phyloP scores from a whole-genome alignment of 345 rosid genomes.

The Brassica cretica region DNA sequence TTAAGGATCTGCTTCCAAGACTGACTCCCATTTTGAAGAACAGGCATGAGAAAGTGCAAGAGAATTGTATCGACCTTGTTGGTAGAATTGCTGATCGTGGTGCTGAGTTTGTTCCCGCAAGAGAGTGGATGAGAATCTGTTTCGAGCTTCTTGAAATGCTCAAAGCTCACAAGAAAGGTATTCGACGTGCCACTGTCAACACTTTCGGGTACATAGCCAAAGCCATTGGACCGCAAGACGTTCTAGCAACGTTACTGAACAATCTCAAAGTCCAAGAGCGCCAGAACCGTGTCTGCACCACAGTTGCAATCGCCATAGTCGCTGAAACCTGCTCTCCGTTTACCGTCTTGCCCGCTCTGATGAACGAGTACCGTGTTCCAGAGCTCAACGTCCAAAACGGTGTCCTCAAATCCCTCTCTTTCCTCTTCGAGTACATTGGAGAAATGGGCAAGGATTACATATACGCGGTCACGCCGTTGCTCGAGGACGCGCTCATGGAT shows the following conservation, averaged over 20 bases:
- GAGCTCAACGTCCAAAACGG: conserved; percentile 99
- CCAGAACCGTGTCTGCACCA: conserved; percentile 99
- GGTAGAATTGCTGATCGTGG: conserved; percentile 99
- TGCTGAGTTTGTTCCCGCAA: conserved; percentile 99
- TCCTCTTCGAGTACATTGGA: conserved; percentile 94
- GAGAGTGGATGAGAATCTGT: conserved; percentile 99
- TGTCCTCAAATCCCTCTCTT: conserved; percentile 92
- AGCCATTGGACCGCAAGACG: conserved; percentile 99
- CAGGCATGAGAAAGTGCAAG: conserved; percentile 99
- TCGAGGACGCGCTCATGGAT: conserved; percentile 98
- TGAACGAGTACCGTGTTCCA: conserved; percentile 98
- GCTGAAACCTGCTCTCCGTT: conserved; percentile 99
- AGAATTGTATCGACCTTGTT: conserved; percentile 96
- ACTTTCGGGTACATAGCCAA: conserved; percentile 98
- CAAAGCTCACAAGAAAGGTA: conserved; percentile 99
- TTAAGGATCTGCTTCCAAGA: conserved; percentile 97
- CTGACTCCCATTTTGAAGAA: conserved; percentile 98
- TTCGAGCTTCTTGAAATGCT: conserved; percentile 99
- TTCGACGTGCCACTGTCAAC: conserved; percentile 94
- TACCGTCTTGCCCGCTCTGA: conserved; percentile 88
- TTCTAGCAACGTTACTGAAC: conserved; percentile 87
- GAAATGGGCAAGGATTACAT: conserved; percentile 99
- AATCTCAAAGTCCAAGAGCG: conserved; percentile 99
- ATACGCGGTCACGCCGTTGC: conserved; percentile 97
- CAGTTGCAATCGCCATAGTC: conserved; percentile 94